phyloP scores from a whole-genome alignment of 495 filamentous ascomycete genomes.

The Aspergillus affinis region DNA sequence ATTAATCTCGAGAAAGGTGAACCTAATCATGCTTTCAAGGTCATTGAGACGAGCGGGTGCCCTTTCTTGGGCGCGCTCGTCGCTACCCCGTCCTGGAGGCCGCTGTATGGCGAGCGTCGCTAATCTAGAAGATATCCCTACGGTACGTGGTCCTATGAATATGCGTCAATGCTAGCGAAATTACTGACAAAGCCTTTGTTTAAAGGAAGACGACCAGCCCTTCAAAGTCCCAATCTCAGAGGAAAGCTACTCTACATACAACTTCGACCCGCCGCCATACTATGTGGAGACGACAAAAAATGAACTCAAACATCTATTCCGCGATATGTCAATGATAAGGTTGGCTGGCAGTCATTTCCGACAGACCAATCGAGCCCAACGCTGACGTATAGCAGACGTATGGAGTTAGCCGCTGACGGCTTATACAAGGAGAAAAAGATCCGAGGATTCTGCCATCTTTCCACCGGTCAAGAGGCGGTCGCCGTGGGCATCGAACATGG shows the following conservation, averaged over 20 bases:
- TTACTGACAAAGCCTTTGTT: background rate
- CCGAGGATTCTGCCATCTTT: conserved; percentile 35
- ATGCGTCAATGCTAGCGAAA: background rate
- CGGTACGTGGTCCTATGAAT: conserved; percentile 2
- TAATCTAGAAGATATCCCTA: conserved; percentile 8
- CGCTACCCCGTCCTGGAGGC: conserved; percentile 3
- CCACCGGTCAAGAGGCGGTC: conserved; percentile 75
- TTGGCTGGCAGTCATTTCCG: background rate
- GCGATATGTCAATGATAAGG: conserved; percentile 22
- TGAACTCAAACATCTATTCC: conserved; percentile 28
- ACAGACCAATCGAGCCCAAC: background rate
- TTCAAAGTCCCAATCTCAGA: conserved; percentile 25
- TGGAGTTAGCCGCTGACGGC: conserved; percentile 25
- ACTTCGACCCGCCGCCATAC: conserved; percentile 28
- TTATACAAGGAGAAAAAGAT: conserved; percentile 36
- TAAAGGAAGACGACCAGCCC: conserved; percentile 25
- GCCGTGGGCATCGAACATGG: conserved; percentile 90
- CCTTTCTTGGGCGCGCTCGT: conserved; percentile 8
- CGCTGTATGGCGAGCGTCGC: conserved; percentile 10
- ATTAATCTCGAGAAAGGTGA: background rate
- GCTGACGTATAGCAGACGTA: conserved; percentile 15
- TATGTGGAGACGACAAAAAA: conserved; percentile 27
- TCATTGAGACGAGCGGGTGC: conserved; percentile 7
- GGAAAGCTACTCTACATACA: conserved; percentile 27
- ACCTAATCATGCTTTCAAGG: conserved; percentile 7